Evolutionary conservation across 2,329 filamentous ascomycete genomes (phyloP), one percentile per base, ranked within the genome.

Genomic region (Diaporthe ilicicola): DNA sequence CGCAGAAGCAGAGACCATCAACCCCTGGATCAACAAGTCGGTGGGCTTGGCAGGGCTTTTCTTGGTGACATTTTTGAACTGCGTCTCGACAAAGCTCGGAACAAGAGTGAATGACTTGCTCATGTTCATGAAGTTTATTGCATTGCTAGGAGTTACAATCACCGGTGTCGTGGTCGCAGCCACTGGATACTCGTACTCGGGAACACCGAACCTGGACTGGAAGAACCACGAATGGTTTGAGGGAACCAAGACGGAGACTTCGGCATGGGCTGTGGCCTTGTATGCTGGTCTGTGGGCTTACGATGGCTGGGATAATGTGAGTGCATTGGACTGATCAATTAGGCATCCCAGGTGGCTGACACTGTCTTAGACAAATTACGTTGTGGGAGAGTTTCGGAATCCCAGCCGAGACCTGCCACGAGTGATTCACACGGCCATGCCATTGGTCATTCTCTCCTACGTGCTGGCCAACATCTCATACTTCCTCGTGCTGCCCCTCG

Each of bases 271-370:
- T 3, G 92, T 99, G 56, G 96, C 96, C 0, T 83, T 99, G 56
- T 99, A 99, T 80, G 95, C 94, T 19, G 96, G 96, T 10, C 87
- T 99, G 6, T 99, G 96, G 96, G 96, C 96, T 0, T 99, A 96
- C 82, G 96, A 99, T 79, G 96, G 96, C 37, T 99, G 96, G 96
- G 96, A 99, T 79, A 99, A 99, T 81, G 94, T 96, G 83, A 84
- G 92, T 86, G 56, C 6, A n/a, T 53, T 32, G 29, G 8, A 19
- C 37, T 50, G 44, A 34, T n/a, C 34, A 3, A 54, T 6, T 50
- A 17, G 32, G 27, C 19, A 4, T 54, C 27, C 2, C 22, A 13
- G 27, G 7, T 34, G 9, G 61, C 70, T 72, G 48, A 72, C 65
- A 42, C 64, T 56, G 68, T n/a, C 7, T 44, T 74, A 96, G 94